Evolutionary conservation across 371 early-diverging fungal genomes (phyloP).

Genomic region (Zychaea mexicana): DNA sequence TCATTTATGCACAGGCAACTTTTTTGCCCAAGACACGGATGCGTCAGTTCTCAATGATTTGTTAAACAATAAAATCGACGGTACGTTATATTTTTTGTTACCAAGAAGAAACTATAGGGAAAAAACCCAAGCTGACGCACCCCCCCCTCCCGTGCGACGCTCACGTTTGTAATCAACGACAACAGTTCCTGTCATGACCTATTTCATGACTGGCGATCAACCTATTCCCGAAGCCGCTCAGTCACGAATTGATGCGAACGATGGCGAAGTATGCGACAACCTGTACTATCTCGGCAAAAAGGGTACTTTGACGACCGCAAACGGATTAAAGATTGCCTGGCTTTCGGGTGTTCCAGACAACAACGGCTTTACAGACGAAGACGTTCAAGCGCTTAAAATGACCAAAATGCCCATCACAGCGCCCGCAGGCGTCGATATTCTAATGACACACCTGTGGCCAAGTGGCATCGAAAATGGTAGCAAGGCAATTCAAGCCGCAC

Average conservation of each 20-base stretch:
- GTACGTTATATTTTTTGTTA: conserved; percentile 30
- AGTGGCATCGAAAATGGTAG: conserved; percentile 42
- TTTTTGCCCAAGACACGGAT: conserved; percentile 60
- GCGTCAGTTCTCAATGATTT: conserved; percentile 55
- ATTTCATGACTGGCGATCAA: conserved; percentile 70
- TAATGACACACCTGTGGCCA: conserved; percentile 85
- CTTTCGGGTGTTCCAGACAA: conserved; percentile 54
- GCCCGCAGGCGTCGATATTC: conserved; percentile 74
- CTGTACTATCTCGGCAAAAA: conserved; percentile 71
- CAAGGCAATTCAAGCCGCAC: background rate
- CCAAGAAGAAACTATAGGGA: background rate
- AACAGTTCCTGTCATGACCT: conserved; percentile 77
- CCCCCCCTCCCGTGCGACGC: too few relatives aligned
- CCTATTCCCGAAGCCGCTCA: conserved; percentile 60
- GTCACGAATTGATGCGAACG: conserved; percentile 53
- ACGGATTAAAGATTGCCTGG: conserved; percentile 77
- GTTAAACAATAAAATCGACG: conserved; percentile 56
- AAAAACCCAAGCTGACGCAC: too few relatives aligned
- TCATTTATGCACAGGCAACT: conserved; percentile 79
- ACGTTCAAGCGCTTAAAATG: conserved; percentile 22
- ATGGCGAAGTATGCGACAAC: conserved; percentile 80
- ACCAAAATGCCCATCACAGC: conserved; percentile 29
- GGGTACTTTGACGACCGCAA: conserved; percentile 72
- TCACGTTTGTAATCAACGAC: background rate
- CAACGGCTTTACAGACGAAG: conserved; percentile 12